Percentiles rank a stretch among this genome's conserved stretches.
Conservation (phyloP, 2,329 filamentous ascomycete genomes). For the Ceratocystis harringtonii region DNA sequence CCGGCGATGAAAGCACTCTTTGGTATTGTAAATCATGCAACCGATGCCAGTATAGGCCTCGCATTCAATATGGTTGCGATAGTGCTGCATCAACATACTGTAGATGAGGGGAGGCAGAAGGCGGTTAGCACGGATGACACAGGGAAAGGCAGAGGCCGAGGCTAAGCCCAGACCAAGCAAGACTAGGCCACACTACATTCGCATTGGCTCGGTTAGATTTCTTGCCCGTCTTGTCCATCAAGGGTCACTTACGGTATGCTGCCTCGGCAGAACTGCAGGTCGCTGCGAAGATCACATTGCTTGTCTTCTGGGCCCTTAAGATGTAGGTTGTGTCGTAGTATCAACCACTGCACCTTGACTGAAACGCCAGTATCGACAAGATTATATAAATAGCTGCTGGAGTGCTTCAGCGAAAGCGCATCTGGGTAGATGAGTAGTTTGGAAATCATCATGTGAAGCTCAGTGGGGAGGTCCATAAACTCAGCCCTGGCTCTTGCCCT, state of each 20-base stretch:
- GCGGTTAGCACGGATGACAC: neutral
- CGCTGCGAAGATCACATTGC: conserved; percentile 43
- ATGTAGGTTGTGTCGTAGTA: conserved; percentile 46
- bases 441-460: conserved; percentile 51
- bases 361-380: conserved; percentile 50
- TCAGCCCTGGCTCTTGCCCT: conserved; percentile 21
- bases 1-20: conserved; percentile 31
- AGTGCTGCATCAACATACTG: conserved; percentile 42
- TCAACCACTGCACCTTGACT: conserved; percentile 54
- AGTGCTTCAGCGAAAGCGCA: conserved; percentile 54
- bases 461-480: conserved; percentile 44
- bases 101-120: neutral
- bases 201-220: too few species aligned
- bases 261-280: conserved; percentile 44
- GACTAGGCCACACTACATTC: too few species aligned
- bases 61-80: conserved; percentile 46
- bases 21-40: conserved; percentile 39
- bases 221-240: neutral
- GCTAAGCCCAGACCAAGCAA: neutral
- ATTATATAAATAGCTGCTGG: conserved; percentile 45
- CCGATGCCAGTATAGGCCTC: conserved; percentile 41
- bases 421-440: conserved; percentile 52
- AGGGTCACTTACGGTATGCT: conserved; percentile 37
- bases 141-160: neutral
- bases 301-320: conserved; percentile 49